Base-by-base conservation (phyloP, 495 filamentous ascomycete genomes). In the Lasiosphaeria hispida region DNA sequence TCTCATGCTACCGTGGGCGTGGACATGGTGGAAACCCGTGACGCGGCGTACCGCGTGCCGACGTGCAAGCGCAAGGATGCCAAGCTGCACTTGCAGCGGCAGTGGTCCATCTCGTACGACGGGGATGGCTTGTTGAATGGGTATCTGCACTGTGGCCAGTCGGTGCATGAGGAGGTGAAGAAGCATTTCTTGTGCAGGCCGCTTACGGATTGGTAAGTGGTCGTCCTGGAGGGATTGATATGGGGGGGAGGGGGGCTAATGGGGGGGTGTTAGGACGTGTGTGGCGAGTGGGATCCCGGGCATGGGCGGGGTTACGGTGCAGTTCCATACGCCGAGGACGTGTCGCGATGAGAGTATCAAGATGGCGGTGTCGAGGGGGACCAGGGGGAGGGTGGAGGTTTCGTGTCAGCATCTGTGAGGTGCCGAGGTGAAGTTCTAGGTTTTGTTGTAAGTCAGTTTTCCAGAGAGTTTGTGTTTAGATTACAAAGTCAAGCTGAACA, bases 291-390 rank as follows among this genome's bases (percentile, higher is more conserved):
- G 23, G 5, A 30, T 30, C 23, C 23, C 23, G 2, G 2, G 23
- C 23, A 30, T 30, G 23, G 23, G 23, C 17, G 30, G 38, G 8
- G 56, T 58, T 7, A 58, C 56, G 47, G 11, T 58, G 19, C 48
- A 58, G 56, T 53, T 58, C 19, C 56, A 58, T 30, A 58, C 56
- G 33, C 56, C 56, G 48, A 15, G 48, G 3, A 52, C 38, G 30
- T 58, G 56, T 33, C 23, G 41, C 34, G 56, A 58, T 45, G 10
- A 36, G 33, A 45, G 36, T 10, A 33, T 58, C n/a, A 14, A 50
- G 10, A 40, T 47, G 9, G 56, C 40, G 10, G 40, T 58, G 13
- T 10, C 17, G 45, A 45, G 44, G 39, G 56, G 13, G 17, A 58
- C 47, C 1, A 18, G 8, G 10, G 48, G 48, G 37, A n/a, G n/a